Base-by-base conservation (phyloP, 164 flowering plant genomes). In the Magnolia kwangsiensis region DNA sequence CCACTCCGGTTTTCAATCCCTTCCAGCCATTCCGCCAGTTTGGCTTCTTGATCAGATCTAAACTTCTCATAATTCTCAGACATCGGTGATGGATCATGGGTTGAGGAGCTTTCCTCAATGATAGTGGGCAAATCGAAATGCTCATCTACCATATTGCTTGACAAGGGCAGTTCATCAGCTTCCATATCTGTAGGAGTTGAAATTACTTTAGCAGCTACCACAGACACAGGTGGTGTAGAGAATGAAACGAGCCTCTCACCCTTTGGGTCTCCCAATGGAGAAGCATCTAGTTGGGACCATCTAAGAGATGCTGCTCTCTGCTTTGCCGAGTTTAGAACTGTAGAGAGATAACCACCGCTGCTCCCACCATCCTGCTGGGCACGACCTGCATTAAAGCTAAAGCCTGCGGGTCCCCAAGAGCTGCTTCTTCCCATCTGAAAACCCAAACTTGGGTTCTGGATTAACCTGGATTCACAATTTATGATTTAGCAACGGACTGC, bases 1-100 rank as follows among this genome's bases (percentile, higher is more conserved):
- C 63, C 69, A 27, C 76, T 77, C 14, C 14, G 11, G n/a, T 75
- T 74, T 66, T 77, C 80, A 72, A 27, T 74, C 51, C 74, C 87
- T 80, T 79, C 88, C 77, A 94, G 77, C 97, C 97, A 94, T 76
- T 87, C 86, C 67, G 87, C 76, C 0, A 94, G 85, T 78, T 87
- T 89, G 65, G 93, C 90, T 87, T 89, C 94, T 84, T 79, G 88
- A 72, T 81, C 80, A 20, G 97, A 92, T 83, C 81, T 91, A 72
- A 92, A 92, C 31, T 85, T 87, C 7, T 94, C 92, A 73, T 75
- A 91, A 67, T 86, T 82, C 63, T 88, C 91, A 9, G 80, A 67
- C 61, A 72, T 65, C 4, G 79, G 49, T 16, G 77, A 59, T 49
- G 83, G 51, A 21, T 80, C 78, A 50, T 64, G 75, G 51, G 64